Evolutionary conservation across 352 stramenopile genomes (phyloP).

Genomic region (Pythium apleroticum): DNA sequence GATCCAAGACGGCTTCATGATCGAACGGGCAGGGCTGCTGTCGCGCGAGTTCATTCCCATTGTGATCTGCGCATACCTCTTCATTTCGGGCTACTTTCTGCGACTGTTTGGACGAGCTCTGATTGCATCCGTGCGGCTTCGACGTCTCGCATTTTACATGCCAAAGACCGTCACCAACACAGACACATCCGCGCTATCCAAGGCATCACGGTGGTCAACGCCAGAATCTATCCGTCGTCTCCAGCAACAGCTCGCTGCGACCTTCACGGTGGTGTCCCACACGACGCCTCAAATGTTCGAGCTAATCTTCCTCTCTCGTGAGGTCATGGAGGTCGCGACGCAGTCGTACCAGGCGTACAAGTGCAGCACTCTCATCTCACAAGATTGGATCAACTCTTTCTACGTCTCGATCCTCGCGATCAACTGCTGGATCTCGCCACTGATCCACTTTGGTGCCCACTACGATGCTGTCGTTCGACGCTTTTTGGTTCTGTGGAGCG

Average conservation of each 20-base stretch:
- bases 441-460: slow-evolving; percentile 5
- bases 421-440: slow-evolving; percentile 22
- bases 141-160: not conserved
- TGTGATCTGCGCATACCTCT: slow-evolving; percentile 10
- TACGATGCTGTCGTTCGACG: not conserved
- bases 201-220: not conserved
- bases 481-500: slow-evolving; percentile 15
- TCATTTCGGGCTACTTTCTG: slow-evolving; percentile 4
- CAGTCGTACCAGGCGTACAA: slow-evolving; percentile 26
- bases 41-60: slow-evolving; percentile 3
- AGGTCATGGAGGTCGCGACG: slow-evolving; percentile 16
- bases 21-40: slow-evolving; percentile 4
- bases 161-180: not conserved
- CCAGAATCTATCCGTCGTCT: not conserved
- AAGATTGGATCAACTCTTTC: slow-evolving; percentile 20
- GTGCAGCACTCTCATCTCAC: slow-evolving; percentile 17
- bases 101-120: not conserved
- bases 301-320: slow-evolving; percentile 10
- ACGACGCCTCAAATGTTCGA: slow-evolving; percentile 16
- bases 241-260: not conserved
- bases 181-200: not conserved
- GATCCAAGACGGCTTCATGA: slow-evolving; percentile 13
- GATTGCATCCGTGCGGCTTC: not conserved
- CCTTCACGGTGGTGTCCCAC: not conserved
- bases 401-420: slow-evolving; percentile 7